Base-by-base conservation (phyloP, 768 basidiomycete species). In the Boletus pseudopeckii region DNA sequence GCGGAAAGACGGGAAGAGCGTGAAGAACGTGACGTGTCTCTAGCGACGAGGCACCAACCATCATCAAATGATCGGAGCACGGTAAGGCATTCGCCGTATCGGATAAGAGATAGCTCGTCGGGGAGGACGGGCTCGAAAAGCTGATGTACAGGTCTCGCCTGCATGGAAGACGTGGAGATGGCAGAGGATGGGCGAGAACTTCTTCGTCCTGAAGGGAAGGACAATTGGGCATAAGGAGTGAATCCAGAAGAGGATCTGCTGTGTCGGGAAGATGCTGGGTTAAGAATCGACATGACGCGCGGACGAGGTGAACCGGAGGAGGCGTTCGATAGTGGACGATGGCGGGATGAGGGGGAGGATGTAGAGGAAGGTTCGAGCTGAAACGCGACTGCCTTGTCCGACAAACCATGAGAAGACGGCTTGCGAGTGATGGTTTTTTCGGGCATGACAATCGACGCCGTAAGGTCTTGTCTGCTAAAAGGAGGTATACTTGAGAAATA, bases 31-130 rank as follows among this genome's bases (percentile, higher is more conserved):
- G 54, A 58, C 55, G 42, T 66, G 55, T 85, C 80, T 28, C 85
- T 75, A 18, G 80, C 83, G 48, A 88, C 85, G 48, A 88, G 75
- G 60, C 85, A 88, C 89, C 89, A 92, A 2, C 88, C 89, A 53
- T 91, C 89, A 54, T 90, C 85, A 60, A 84, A 88, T 5, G 81
- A 81, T 55, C 81, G 80, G 4, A 89, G 74, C 28, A 90, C 70
- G 1, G 78, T 80, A 39, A 91, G 70, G 34, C 72, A 73, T 65
- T 92, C 87, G 37, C 85, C 84, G 13, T 76, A 61, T 33, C 61
- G 65, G 8, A 26, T 17, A 18, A 87, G 54, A 33, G 83, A 71
- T 26, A 91, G 74, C 65, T 92, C 89, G 68, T 92, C 89, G 0
- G 87, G 84, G 3, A 91, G 80, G 22, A 87, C 77, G 8, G 89